Conservation (phyloP, 352 stramenopile genomes). For the Phytophthora capsici region DNA sequence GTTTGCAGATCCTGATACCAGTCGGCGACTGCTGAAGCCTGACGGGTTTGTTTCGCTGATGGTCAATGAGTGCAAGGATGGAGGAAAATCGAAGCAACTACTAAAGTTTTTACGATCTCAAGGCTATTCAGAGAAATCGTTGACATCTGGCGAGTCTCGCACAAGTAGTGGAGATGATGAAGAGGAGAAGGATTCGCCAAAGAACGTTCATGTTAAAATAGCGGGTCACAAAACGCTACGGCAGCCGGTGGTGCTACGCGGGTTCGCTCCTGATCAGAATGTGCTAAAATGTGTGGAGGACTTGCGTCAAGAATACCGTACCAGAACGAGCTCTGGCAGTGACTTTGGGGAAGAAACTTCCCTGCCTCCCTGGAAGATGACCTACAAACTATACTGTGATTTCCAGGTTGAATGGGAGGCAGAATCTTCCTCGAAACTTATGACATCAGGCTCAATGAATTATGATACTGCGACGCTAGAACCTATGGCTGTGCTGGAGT, state of each 20-base stretch:
- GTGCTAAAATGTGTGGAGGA: conserved; percentile 81
- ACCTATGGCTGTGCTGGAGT: conserved; percentile 22
- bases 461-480: conserved; percentile 10
- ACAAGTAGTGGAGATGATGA: conserved; percentile 34
- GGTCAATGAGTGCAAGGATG: conserved; percentile 50
- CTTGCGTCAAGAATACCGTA: conserved; percentile 39
- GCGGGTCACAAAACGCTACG: conserved; percentile 12
- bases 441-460: background rate
- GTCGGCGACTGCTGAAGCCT: conserved; percentile 35
- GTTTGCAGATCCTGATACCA: conserved; percentile 46
- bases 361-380: conserved; percentile 76
- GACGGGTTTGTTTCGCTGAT: conserved; percentile 57
- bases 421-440: conserved; percentile 15
- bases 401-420: conserved; percentile 67
- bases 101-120: conserved; percentile 54
- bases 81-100: conserved; percentile 49
- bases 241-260: conserved; percentile 35
- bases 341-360: conserved; percentile 7
- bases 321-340: conserved; percentile 5
- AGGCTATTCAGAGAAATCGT: conserved; percentile 47
- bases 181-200: conserved; percentile 23
- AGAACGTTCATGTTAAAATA: conserved; percentile 8
- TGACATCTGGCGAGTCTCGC: conserved; percentile 14
- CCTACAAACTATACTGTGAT: conserved; percentile 78
- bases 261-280: conserved; percentile 75